Evolutionary conservation across 75 land plant genomes (phyloP), one percentile per base, ranked within the genome.

Genomic region (Isoetes taiwanensis): DNA sequence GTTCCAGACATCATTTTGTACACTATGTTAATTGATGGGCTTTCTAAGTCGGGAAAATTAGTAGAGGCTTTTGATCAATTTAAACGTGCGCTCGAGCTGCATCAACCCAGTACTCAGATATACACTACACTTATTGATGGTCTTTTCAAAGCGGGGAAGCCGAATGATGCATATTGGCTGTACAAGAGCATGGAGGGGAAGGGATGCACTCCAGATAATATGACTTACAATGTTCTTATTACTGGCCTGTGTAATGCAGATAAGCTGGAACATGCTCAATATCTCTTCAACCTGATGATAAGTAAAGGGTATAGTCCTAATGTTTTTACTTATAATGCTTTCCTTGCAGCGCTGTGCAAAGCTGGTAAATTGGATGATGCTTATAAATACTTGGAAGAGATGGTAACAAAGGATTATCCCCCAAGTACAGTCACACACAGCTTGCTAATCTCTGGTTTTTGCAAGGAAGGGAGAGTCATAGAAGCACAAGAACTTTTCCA

Each of bases 101-200:
- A n/a, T n/a, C n/a, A n/a, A n/a, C n/a, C n/a, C n/a, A n/a, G n/a
- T n/a, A n/a, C n/a, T n/a, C n/a, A n/a, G n/a, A n/a, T n/a, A n/a
- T 89, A 74, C 57, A 72, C 70, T 37, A 71, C 73, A 21, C 10
- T 89, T 53, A 81, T 89, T 34, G 67, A 74, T 35, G 78, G 67
- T 0, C 83, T 78, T 37, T 81, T 80, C 60, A 81, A 81, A 59
- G 78, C 65, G 27, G 85, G 85, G 8, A 53, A 75, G 76, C 70
- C 69, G 20, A 78, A 81, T 28, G 72, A 64, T 28, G 81, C 75
- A 0, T 1, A 72, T 29, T 66, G 75, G 39, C 61, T 81, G 34
- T 78, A 61, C 29, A 57, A 75, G 31, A 68, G 64, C 0, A 70
- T 70, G 53, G 3, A 1, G 1, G 85, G 75, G 57, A 53, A 75